phyloP scores from a whole-genome alignment of 345 rosid species.

The Citrus trifoliata region DNA sequence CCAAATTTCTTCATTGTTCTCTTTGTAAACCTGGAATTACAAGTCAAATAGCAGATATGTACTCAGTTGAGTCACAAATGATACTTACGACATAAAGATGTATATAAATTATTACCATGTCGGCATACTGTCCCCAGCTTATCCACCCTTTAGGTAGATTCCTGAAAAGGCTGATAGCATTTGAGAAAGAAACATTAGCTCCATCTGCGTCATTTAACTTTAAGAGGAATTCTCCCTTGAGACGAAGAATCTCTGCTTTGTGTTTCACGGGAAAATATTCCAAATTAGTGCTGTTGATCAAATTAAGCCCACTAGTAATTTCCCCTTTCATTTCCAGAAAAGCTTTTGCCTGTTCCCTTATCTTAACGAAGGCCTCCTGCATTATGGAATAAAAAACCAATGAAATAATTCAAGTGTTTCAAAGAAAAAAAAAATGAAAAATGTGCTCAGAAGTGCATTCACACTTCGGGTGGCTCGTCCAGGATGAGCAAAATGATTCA shows the following conservation, averaged over 20 bases:
- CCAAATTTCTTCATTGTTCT: constrained; percentile 88
- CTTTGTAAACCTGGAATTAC: constrained; percentile 71
- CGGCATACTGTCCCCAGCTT: constrained; percentile 99
- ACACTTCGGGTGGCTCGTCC: not conserved
- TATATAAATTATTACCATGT: constrained; percentile 57
- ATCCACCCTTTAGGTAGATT: constrained; percentile 98
- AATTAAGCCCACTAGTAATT: constrained; percentile 79
- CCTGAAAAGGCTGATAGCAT: constrained; percentile 81
- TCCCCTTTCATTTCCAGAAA: constrained; percentile 92
- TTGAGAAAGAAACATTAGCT: constrained; percentile 83
- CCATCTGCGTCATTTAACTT: constrained; percentile 75
- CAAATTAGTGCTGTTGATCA: constrained; percentile 85
- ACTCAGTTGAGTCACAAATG: not conserved
- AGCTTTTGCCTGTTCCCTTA: constrained; percentile 97
- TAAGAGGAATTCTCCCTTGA: constrained; percentile 78
- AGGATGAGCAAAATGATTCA: not conserved
- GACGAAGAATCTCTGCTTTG: constrained; percentile 85
- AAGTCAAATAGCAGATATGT: constrained; percentile 19
- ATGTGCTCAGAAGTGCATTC: not conserved
- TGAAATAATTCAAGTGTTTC: not conserved
- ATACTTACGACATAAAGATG: constrained; percentile 7
- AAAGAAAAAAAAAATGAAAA: not conserved
- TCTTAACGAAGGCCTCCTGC: constrained; percentile 98
- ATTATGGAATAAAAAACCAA: constrained; percentile 21
- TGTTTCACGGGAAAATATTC: constrained; percentile 87